Percentiles rank a stretch among this genome's conserved stretches.
Conservation (phyloP, 2,329 filamentous ascomycete species). For the Capronia epimyces region DNA sequence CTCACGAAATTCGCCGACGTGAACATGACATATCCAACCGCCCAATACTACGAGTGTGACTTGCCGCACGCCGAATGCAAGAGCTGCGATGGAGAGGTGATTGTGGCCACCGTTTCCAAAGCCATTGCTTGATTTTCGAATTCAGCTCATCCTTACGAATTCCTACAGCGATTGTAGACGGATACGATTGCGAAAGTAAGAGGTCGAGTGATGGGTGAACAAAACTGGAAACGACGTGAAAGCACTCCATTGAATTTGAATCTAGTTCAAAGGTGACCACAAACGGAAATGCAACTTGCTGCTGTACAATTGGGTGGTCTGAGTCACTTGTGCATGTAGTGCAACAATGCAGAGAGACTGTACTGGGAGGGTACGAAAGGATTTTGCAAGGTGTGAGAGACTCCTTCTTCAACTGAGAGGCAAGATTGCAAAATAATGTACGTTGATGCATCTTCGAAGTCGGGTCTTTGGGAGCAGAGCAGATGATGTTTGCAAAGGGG, state of each 20-base stretch:
- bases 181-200: neutral
- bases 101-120: slow-evolving; percentile 17
- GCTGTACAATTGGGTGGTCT: too few species aligned
- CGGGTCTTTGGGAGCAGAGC: too few species aligned
- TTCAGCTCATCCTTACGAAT: neutral
- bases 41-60: slow-evolving; percentile 23
- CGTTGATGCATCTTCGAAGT: too few species aligned
- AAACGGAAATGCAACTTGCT: neutral
- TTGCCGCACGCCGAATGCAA: slow-evolving; percentile 17
- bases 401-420: too few species aligned
- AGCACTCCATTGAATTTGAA: neutral
- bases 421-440: too few species aligned
- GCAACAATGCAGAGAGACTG: too few species aligned
- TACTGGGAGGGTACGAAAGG: too few species aligned
- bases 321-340: too few species aligned
- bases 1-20: slow-evolving; percentile 24
- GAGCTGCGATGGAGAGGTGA: slow-evolving; percentile 15
- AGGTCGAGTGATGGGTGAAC: neutral
- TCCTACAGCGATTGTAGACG: neutral
- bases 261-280: neutral
- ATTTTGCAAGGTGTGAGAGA: too few species aligned
- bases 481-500: too few species aligned
- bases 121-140: slow-evolving; percentile 16
- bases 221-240: too few species aligned
- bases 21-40: slow-evolving; percentile 19